Evolutionary conservation across 345 rosid genomes (phyloP).

Genomic region (Clarkia xantiana): DNA sequence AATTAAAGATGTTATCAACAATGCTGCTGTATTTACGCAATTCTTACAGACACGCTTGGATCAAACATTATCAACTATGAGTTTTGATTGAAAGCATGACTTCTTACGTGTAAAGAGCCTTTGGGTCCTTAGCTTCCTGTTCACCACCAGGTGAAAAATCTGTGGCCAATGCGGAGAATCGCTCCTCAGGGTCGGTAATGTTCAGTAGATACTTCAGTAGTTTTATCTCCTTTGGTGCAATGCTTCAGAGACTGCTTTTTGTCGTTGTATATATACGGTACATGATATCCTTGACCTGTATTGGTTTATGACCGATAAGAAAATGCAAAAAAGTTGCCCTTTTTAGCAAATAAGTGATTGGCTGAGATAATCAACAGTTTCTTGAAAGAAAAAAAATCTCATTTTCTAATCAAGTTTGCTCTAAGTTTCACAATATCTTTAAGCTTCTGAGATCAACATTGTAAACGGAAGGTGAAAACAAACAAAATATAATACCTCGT

Average conservation of each 20-base stretch:
- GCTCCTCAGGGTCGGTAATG: slow-evolving; percentile 87
- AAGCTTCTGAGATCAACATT: neutral
- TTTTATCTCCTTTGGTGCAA: slow-evolving; percentile 80
- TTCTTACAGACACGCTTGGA: neutral
- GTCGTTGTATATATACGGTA: slow-evolving; percentile 58
- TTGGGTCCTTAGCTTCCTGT: slow-evolving; percentile 55
- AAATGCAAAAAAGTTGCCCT: neutral
- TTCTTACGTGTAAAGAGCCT: slow-evolving; percentile 64
- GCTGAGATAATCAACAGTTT: too few relatives aligned
- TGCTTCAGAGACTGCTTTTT: slow-evolving; percentile 79
- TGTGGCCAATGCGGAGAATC: slow-evolving; percentile 83
- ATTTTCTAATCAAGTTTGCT: too few relatives aligned
- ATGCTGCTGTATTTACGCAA: too few relatives aligned
- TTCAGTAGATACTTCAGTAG: slow-evolving; percentile 71
- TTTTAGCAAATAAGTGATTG: neutral
- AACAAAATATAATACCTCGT: slow-evolving; percentile 75
- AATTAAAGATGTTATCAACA: too few relatives aligned
- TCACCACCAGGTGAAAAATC: slow-evolving; percentile 74
- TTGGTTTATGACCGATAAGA: neutral
- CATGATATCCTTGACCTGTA: slow-evolving; percentile 85
- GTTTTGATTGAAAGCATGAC: too few relatives aligned
- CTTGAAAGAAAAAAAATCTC: too few relatives aligned
- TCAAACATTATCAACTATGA: too few relatives aligned
- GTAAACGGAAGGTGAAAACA: neutral
- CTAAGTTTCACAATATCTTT: too few relatives aligned